Conservation (phyloP, 2,329 filamentous ascomycete species). For the Raffaelea deltoideospora region DNA sequence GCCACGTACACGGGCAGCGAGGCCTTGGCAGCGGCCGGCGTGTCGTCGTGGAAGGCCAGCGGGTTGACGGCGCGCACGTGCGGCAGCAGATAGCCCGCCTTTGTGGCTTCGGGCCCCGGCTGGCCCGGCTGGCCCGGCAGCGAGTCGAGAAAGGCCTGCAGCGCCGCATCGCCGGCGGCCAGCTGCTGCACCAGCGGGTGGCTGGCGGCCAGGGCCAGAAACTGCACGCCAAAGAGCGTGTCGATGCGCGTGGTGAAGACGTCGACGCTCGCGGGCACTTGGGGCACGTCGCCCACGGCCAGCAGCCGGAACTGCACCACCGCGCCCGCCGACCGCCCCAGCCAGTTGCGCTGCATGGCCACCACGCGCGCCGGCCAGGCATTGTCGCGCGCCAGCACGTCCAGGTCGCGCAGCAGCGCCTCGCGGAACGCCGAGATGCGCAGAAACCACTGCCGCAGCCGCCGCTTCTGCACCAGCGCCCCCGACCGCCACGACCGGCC, state of each 20-base stretch:
- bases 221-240: conserved; percentile 77
- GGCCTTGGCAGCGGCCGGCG: conserved; percentile 33
- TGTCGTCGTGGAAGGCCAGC: conserved; percentile 37
- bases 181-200: conserved; percentile 53
- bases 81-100: conserved; percentile 53
- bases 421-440: conserved; percentile 69
- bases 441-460: conserved; percentile 81
- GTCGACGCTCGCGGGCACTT: conserved; percentile 34
- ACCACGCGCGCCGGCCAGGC: conserved; percentile 74
- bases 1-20: conserved; percentile 65
- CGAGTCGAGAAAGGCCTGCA: conserved; percentile 53
- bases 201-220: conserved; percentile 59
- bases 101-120: too few relatives aligned
- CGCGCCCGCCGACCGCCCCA: conserved; percentile 64
- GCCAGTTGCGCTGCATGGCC: conserved; percentile 76
- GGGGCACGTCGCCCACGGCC: conserved; percentile 12
- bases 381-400: conserved; percentile 43
- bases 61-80: conserved; percentile 50
- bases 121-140: conserved; percentile 39
- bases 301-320: conserved; percentile 54
- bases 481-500: conserved; percentile 80
- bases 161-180: conserved; percentile 41
- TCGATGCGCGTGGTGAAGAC: conserved; percentile 78
- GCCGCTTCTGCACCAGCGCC: conserved; percentile 64
- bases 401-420: conserved; percentile 54